Evolutionary conservation across 2,329 filamentous ascomycete genomes (phyloP), one percentile per base, ranked within the genome.

Genomic region (Amphichorda felina): DNA sequence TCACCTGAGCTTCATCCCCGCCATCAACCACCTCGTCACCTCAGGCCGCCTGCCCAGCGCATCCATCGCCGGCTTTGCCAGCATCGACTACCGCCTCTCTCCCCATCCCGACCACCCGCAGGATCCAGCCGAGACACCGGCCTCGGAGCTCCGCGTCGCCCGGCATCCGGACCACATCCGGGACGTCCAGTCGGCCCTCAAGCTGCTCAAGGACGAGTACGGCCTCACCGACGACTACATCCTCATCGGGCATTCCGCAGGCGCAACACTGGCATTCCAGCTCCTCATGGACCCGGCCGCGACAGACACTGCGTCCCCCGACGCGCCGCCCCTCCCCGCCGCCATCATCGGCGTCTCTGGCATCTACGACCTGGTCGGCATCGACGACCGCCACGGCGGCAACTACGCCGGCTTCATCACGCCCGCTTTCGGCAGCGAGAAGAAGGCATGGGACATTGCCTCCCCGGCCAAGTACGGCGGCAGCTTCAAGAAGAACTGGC

Each of bases 231-330:
- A 50, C 24, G 55, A 46, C 24, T 79, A 77, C 51, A 51, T 80
- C 4, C 61, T 79, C 16, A 54, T 71, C 4, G 77, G 77, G 0
- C 77, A 82, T 48, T 75, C 70, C 4, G 76, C 72, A 39, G 77
- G 77, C 33, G 75, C 71, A 3, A 77, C 72, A 4, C 55, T 87
- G 28, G 68, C 72, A 1, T 66, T 75, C 37, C 81, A 86, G 55
- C 51, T 72, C 10, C 53, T 72, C 22, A 69, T 70, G 65, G 57
- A 58, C 30, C 48, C 56, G 27, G 41, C 43, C 13, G 46, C 57
- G 33, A 19, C 41, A 57, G 14, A 45, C 25, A 16, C 4, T 8
- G 3, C 17, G 13, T 39, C 37, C 34, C 38, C 33, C 33, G 44
- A 30, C 18, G n/a, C 39, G 53, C 8, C 60, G 4, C 54, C 51